Percentiles rank a stretch among this genome's conserved stretches.
Conservation (phyloP, 345 rosid genomes). For the Gossypium turneri region DNA sequence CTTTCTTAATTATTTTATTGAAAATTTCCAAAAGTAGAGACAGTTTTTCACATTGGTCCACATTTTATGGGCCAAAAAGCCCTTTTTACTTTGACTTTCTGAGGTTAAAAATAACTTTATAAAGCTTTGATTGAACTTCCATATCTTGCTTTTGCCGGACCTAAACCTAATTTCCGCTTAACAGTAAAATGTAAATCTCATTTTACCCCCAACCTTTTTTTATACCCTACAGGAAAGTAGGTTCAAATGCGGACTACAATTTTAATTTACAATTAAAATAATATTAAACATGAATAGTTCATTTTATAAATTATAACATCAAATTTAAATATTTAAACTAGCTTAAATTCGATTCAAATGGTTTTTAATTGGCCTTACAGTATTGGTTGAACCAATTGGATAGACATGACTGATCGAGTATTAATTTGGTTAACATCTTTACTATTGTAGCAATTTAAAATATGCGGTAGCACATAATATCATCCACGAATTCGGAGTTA, state of each 20-base stretch:
- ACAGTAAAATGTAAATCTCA: not conserved
- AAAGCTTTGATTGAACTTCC: constrained; percentile 7
- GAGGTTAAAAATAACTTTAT: not conserved
- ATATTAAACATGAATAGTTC: too few relatives aligned
- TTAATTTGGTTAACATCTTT: too few relatives aligned
- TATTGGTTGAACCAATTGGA: too few relatives aligned
- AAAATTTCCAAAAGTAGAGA: not conserved
- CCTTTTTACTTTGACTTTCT: constrained; percentile 3
- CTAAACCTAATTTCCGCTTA: not conserved
- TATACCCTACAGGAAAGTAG: not conserved
- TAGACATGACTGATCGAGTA: fast-evolving
- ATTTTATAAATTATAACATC: too few relatives aligned
- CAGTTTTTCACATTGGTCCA: constrained; percentile 2
- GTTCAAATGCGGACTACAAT: not conserved
- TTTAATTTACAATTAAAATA: too few relatives aligned
- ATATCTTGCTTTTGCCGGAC: constrained; percentile 8
- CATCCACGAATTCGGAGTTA: too few relatives aligned
- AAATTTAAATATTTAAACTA: too few relatives aligned
- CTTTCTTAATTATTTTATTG: not conserved
- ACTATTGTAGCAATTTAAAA: too few relatives aligned
- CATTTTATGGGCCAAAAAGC: not conserved
- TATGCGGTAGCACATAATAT: too few relatives aligned
- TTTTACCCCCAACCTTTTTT: not conserved
- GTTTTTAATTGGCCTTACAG: too few relatives aligned
- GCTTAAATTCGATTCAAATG: too few relatives aligned